Conservation (phyloP, 768 basidiomycete species). For the Cyclocybe cylindracea region DNA sequence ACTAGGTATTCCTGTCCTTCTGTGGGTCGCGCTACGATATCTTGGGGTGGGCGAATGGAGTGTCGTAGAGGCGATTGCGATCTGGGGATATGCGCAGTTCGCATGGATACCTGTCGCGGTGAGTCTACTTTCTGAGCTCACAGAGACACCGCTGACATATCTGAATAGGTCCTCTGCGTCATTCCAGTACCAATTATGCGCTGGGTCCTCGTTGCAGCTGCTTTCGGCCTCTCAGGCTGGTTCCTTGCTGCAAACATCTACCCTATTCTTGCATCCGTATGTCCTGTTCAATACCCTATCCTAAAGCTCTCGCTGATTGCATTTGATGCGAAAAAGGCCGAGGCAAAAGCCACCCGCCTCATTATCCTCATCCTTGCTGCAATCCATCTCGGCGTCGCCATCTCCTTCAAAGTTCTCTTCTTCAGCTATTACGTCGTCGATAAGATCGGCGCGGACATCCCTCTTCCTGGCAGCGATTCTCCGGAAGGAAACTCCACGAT, state of each 20-base stretch:
- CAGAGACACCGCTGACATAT: background rate
- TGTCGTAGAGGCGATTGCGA: conserved; percentile 75
- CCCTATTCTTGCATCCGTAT: conserved; percentile 81
- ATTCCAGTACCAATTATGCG: conserved; percentile 82
- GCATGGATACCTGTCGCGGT: conserved; percentile 90
- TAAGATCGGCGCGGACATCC: conserved; percentile 42
- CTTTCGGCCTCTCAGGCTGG: conserved; percentile 80
- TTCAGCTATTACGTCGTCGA: conserved; percentile 54
- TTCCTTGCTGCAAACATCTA: conserved; percentile 87
- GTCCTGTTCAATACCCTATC: conserved; percentile 20
- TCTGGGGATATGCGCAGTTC: conserved; percentile 84
- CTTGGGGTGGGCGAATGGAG: conserved; percentile 90
- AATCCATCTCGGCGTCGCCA: conserved; percentile 78
- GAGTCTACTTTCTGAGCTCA: conserved; percentile 20
- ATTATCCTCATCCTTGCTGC: conserved; percentile 74
- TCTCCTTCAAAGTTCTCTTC: conserved; percentile 83
- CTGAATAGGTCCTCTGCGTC: conserved; percentile 72
- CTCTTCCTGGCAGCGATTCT: conserved; percentile 41
- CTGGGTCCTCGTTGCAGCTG: conserved; percentile 76
- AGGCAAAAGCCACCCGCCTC: conserved; percentile 83
- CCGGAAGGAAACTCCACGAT: conserved; percentile 27
- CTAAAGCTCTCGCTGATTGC: background rate
- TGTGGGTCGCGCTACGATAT: conserved; percentile 88
- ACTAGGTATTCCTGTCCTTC: conserved; percentile 72
- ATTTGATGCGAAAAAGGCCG: conserved; percentile 52